phyloP scores from a whole-genome alignment of 495 filamentous ascomycete species.

The Ramalina peruviana region DNA sequence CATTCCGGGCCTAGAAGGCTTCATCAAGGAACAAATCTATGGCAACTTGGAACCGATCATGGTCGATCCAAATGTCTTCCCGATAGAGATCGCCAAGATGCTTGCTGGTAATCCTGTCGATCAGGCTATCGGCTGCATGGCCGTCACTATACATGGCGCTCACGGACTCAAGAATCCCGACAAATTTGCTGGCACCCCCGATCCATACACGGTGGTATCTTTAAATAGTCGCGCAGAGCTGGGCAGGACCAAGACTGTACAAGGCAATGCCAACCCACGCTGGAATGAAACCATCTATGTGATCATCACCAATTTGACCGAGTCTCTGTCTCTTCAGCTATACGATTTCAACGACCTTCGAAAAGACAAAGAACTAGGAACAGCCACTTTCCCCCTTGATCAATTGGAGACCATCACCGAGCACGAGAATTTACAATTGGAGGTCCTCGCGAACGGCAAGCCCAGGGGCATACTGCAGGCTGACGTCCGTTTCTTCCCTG shows the following conservation, averaged over 20 bases:
- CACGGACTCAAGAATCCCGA: conserved; percentile 89
- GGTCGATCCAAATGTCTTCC: conserved; percentile 95
- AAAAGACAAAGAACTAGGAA: conserved; percentile 91
- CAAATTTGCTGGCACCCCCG: conserved; percentile 82
- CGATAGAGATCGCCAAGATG: conserved; percentile 97
- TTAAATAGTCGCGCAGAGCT: conserved; percentile 69
- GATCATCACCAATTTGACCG: conserved; percentile 78
- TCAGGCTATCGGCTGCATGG: conserved; percentile 87
- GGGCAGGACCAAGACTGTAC: conserved; percentile 75
- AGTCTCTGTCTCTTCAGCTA: conserved; percentile 65
- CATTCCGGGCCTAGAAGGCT: conserved; percentile 81
- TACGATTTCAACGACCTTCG: conserved; percentile 92
- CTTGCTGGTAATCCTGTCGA: conserved; percentile 89
- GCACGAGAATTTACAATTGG: conserved; percentile 71
- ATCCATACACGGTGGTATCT: conserved; percentile 82
- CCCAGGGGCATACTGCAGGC: conserved; percentile 61
- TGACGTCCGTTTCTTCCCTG: conserved; percentile 91
- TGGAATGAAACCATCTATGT: conserved; percentile 97
- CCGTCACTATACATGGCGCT: conserved; percentile 80
- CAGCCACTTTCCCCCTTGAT: conserved; percentile 71
- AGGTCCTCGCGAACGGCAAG: conserved; percentile 74
- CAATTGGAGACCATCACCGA: conserved; percentile 59
- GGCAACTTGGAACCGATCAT: conserved; percentile 86
- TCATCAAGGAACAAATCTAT: conserved; percentile 95
- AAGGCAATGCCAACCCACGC: conserved; percentile 70